Base-by-base conservation (phyloP, 208 protist species). In the Spironucleus salmonicida region DNA sequence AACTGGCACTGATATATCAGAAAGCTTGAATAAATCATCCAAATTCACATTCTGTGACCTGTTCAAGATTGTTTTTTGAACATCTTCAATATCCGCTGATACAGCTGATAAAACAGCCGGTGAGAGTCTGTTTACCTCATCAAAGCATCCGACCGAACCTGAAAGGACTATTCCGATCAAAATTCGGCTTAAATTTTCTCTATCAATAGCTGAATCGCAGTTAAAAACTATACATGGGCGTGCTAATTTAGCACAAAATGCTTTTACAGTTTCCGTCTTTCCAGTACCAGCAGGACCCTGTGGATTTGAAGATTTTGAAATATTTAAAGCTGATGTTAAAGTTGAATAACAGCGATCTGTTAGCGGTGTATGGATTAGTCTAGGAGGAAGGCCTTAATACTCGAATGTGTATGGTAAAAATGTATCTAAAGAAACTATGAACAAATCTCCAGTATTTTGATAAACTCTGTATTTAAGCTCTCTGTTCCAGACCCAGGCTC, bases 181-280 rank as follows among this genome's bases (percentile, higher is more conserved):
- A 40, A 87, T 81, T 34, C 83, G 45, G 19, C 64, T 61, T 66
- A 88, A 82, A 64, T 77, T 68, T 26, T 74, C 90, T 58, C 89
- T 88, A 29, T 92, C 90, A 49, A 95, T 88, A 69, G 91, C 89
- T 81, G 96, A 93, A 27, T 88, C 92, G 86, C 95, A 98, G 83
- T 98, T 98, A 85, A 97, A 98, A 61, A 98, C 94, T 35, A 90
- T 81, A 79, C 85, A 89, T 45, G 82, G 90, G 39, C 88, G 80
- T 34, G 88, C 92, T 29, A 95, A 81, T 0, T 86, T 85, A 76
- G 91, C 90, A 71, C 88, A 88, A 7, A 96, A 83, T 80, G 93
- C 91, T 80, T 96, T 95, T 32, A 92, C 89, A 15, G 90, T 93
- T 78, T 96, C 92, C 61, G 92, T 96, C 86, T 96, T 96, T 57